Evolutionary conservation across 345 rosid species (phyloP).

Genomic region (Euphorbia pulcherrima): DNA sequence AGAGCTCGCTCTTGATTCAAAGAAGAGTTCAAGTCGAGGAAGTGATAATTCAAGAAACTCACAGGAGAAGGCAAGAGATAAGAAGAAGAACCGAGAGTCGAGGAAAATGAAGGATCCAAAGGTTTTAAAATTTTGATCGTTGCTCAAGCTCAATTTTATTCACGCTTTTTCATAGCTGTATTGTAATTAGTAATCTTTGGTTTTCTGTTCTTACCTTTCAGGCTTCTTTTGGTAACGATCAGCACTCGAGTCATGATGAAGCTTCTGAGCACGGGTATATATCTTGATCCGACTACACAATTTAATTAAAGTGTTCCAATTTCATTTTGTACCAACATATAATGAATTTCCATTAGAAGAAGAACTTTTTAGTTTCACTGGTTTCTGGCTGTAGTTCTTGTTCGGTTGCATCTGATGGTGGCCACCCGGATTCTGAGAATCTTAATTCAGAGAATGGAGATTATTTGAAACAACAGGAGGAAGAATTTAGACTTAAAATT

Average conservation of each 20-base stretch:
- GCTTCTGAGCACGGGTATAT: conserved; percentile 53
- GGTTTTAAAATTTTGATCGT: conserved; percentile 38
- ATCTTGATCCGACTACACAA: conserved; percentile 7
- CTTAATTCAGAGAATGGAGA: conserved; percentile 38
- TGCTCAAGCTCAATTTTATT: conserved; percentile 4
- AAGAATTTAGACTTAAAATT: conserved; percentile 62
- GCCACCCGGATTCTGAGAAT: conserved; percentile 44
- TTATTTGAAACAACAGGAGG: conserved; percentile 59
- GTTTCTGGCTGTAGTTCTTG: conserved; percentile 51
- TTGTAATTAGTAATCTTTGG: conserved; percentile 1
- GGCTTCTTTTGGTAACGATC: conserved; percentile 50
- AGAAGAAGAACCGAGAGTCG: conserved; percentile 66
- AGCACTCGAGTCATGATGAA: conserved; percentile 37
- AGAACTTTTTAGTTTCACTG: conserved; percentile 16
- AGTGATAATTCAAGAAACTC: conserved; percentile 49
- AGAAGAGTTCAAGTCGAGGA: conserved; percentile 59
- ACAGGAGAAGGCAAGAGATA: conserved; percentile 78
- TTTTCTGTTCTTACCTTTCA: conserved; percentile 32
- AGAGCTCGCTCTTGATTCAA: conserved; percentile 89
- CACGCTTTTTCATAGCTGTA: background rate
- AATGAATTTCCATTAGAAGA: background rate
- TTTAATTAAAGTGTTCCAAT: conserved; percentile 3
- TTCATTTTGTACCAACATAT: conserved; percentile 9
- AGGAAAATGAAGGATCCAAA: conserved; percentile 70
- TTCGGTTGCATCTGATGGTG: conserved; percentile 49